Evolutionary conservation across 2,329 filamentous ascomycete genomes (phyloP).

Genomic region (Epichloe gansuensis): DNA sequence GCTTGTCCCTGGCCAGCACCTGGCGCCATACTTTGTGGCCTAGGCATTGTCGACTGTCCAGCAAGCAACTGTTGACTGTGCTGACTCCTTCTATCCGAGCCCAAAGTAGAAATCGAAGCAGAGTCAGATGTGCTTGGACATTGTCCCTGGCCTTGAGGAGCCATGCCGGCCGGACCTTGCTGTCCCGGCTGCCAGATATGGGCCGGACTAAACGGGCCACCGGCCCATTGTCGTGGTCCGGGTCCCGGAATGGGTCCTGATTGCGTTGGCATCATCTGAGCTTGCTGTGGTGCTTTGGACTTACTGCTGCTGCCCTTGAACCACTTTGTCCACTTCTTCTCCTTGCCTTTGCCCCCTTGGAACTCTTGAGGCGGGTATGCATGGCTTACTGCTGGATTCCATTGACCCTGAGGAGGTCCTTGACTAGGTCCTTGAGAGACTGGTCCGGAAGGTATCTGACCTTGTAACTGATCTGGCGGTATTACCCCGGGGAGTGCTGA

Average conservation of each 20-base stretch:
- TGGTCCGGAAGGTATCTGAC: neutral
- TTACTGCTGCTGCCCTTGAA: constrained; percentile 13
- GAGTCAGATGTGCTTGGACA: constrained; percentile 1
- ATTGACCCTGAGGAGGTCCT: neutral
- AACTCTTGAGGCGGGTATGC: neutral
- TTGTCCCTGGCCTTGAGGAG: neutral
- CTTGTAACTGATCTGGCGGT: neutral
- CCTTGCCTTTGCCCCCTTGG: constrained; percentile 11
- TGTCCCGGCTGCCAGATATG: constrained; percentile 6
- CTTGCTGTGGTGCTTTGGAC: constrained; percentile 1
- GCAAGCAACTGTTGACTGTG: neutral
- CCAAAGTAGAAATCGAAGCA: neutral
- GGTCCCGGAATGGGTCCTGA: constrained; percentile 2
- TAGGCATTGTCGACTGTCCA: neutral
- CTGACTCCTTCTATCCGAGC: neutral
- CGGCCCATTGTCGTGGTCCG: constrained; percentile 1
- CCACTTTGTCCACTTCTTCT: constrained; percentile 19
- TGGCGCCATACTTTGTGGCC: neutral
- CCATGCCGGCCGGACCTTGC: constrained; percentile 1
- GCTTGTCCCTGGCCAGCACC: neutral
- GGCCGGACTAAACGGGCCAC: constrained; percentile 2
- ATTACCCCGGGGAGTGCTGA: neutral
- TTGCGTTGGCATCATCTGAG: neutral
- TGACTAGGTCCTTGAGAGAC: neutral
- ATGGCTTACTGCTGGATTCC: neutral